phyloP scores from a whole-genome alignment of 2,329 filamentous ascomycete genomes.

The Exserohilum rostratum region DNA sequence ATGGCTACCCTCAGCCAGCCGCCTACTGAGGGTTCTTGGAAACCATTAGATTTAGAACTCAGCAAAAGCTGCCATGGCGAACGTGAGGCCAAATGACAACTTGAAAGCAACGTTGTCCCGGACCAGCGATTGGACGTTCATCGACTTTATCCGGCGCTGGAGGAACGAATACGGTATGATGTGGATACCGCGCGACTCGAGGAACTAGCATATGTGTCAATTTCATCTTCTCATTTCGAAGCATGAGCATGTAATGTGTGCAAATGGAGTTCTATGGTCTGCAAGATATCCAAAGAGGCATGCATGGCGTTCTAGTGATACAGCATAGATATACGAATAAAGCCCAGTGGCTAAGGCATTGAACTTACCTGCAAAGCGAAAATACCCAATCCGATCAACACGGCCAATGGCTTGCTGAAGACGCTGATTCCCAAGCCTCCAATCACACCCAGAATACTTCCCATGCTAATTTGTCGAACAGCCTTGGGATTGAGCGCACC shows the following conservation, averaged over 20 bases:
- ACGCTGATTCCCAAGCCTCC: conserved; percentile 69
- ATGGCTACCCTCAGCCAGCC: conserved; percentile 9
- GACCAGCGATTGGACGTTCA: conserved; percentile 59
- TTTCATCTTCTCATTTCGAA: conserved; percentile 1
- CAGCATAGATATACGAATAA: conserved; percentile 2
- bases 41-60: conserved; percentile 51
- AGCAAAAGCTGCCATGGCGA: conserved; percentile 72
- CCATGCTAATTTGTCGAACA: conserved; percentile 54
- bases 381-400: conserved; percentile 69
- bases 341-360: not conserved
- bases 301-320: not conserved
- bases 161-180: conserved; percentile 56
- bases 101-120: conserved; percentile 68
- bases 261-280: conserved; percentile 14
- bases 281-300: conserved; percentile 12
- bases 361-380: conserved; percentile 66
- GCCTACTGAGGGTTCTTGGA: conserved; percentile 6
- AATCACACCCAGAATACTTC: conserved; percentile 52
- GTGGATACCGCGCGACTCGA: conserved; percentile 59
- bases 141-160: conserved; percentile 57
- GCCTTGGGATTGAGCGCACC: conserved; percentile 51
- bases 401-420: conserved; percentile 72
- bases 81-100: conserved; percentile 73
- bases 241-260: conserved; percentile 11
- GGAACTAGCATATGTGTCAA: conserved; percentile 48